phyloP scores from a whole-genome alignment of 2,329 filamentous ascomycete species.

The Trichoderma atroviride region DNA sequence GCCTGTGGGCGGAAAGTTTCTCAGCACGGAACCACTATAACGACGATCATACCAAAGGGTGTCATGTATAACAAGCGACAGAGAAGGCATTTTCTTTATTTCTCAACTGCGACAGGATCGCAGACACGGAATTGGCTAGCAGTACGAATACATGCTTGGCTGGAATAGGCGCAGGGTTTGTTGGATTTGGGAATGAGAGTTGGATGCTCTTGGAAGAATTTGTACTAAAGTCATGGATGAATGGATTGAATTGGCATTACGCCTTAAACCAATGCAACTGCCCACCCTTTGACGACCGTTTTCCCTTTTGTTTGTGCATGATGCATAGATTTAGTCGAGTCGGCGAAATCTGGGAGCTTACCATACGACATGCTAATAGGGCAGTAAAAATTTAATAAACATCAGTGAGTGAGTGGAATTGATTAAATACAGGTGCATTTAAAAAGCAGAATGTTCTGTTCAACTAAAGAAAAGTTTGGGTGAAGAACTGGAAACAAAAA shows the following conservation, averaged over 20 bases:
- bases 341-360: background rate
- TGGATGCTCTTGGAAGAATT: background rate
- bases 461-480: too few species aligned
- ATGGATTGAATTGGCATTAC: background rate
- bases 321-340: rapidly evolving
- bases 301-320: background rate
- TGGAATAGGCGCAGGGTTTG: background rate
- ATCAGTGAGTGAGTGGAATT: too few species aligned
- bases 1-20: background rate
- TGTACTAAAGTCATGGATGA: background rate
- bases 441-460: too few species aligned
- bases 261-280: background rate
- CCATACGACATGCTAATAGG: background rate
- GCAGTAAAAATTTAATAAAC: too few species aligned
- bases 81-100: background rate
- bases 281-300: background rate
- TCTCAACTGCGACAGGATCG: background rate
- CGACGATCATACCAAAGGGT: background rate
- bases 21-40: background rate
- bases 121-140: background rate
- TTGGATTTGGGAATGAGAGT: background rate
- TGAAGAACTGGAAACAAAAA: background rate
- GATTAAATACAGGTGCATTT: too few species aligned
- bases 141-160: background rate
- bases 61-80: background rate